phyloP scores from a whole-genome alignment of 202 grass and related monocot species.

The Panicum virgatum region DNA sequence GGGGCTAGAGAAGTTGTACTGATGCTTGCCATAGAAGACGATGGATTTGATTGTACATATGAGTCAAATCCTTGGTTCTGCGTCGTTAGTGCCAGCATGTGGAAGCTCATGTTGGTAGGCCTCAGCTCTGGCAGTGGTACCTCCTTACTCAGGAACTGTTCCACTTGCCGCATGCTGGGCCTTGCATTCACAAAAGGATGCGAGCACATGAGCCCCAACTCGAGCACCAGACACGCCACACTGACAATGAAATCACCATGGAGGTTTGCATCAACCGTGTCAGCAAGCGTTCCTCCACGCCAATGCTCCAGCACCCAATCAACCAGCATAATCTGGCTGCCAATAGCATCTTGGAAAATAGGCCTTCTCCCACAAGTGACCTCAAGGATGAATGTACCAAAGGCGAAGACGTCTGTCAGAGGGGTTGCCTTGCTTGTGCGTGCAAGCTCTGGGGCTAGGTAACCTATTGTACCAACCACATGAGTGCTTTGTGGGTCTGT shows the following conservation, averaged over 20 bases:
- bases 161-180: neutral
- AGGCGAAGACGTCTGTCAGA: too few species aligned
- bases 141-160: neutral
- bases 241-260: neutral
- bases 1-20: neutral
- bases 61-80: neutral
- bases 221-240: neutral
- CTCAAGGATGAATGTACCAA: too few species aligned
- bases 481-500: too few species aligned
- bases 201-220: neutral
- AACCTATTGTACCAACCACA: too few species aligned
- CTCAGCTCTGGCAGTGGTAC: neutral
- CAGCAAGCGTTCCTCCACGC: neutral
- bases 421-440: too few species aligned
- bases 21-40: neutral
- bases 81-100: neutral
- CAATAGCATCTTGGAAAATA: neutral
- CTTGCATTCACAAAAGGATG: neutral
- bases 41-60: neutral
- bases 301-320: conserved; percentile 5
- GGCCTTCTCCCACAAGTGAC: too few species aligned
- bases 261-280: neutral
- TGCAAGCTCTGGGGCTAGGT: too few species aligned
- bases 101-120: neutral
- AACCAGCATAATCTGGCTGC: neutral